Conservation (phyloP, 257 asterid genomes). For the Schizonepeta tenuifolia region DNA sequence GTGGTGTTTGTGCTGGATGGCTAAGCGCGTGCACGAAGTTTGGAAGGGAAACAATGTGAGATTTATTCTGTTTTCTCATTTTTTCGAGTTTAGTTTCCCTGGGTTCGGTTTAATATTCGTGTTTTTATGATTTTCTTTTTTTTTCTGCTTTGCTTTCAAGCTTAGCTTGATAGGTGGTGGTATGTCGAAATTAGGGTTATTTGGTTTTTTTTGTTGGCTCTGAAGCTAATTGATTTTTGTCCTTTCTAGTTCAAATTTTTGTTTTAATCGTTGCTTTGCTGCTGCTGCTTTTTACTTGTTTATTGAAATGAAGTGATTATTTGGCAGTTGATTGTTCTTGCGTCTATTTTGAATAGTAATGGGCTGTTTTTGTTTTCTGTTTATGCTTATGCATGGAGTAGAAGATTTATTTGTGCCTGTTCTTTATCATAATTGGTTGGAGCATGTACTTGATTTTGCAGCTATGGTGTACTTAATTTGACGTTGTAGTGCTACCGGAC, state of each 20-base stretch:
- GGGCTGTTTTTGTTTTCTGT: conserved; percentile 9
- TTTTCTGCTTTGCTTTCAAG: conserved; percentile 9
- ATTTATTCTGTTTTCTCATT: conserved; percentile 31
- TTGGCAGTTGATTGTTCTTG: conserved; percentile 17
- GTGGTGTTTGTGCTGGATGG: conserved; percentile 57
- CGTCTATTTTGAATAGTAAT: conserved; percentile 18
- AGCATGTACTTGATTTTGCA: conserved; percentile 14
- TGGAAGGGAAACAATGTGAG: conserved; percentile 99
- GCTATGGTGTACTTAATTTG: conserved; percentile 19
- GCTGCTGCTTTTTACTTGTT: background rate
- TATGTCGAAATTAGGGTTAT: conserved; percentile 23
- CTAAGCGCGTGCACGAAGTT: conserved; percentile 85
- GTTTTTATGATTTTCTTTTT: background rate
- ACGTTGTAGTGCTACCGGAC: conserved; percentile 18
- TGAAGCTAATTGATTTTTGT: conserved; percentile 9
- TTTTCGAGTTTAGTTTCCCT: conserved; percentile 28
- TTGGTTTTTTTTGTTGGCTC: conserved; percentile 16
- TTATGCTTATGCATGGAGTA: conserved; percentile 3
- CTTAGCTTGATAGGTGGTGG: conserved; percentile 31
- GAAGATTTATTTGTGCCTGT: conserved; percentile 15
- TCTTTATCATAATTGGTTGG: conserved; percentile 22
- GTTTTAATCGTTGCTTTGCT: background rate
- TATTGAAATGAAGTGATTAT: conserved; percentile 21
- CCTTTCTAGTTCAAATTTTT: conserved; percentile 12
- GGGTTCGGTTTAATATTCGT: conserved; percentile 33